Percentiles rank a stretch among this genome's conserved stretches.
Evolutionary conservation across 148 eudicot species (phyloP).

Genomic region (Rhododendron molle): DNA sequence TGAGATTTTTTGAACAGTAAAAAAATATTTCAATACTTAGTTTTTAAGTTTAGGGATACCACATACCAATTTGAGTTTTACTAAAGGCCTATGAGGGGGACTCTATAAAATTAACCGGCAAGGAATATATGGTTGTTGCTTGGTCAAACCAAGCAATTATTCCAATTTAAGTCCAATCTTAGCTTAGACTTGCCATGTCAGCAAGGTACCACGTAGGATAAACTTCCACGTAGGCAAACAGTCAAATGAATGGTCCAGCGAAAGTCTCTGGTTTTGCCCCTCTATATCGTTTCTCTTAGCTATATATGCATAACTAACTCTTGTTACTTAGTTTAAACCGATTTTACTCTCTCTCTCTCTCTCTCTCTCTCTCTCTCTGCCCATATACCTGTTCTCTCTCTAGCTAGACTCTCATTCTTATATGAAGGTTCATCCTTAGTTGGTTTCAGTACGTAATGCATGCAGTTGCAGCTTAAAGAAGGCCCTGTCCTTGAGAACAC

Average conservation of each 20-base stretch:
- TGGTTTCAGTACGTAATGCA: background rate
- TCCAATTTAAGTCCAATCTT: background rate
- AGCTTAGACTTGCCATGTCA: constrained; percentile 1
- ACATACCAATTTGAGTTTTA: too few relatives aligned
- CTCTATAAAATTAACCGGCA: background rate
- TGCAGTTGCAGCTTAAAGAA: background rate
- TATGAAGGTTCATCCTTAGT: constrained; percentile 5
- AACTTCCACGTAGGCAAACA: background rate
- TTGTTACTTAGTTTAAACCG: background rate
- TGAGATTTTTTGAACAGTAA: too few relatives aligned
- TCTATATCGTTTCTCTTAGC: background rate
- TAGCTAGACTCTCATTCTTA: background rate
- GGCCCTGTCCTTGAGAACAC: too few relatives aligned
- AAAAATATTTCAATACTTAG: too few relatives aligned
- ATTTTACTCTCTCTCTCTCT: background rate
- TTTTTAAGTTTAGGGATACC: too few relatives aligned
- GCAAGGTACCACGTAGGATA: background rate
- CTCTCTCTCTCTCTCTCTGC: background rate
- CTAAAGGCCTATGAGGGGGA: too few relatives aligned
- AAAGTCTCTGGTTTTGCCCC: constrained; percentile 14
- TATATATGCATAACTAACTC: background rate
- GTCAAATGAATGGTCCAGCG: constrained; percentile 29
- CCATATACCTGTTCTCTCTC: background rate
- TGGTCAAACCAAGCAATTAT: background rate
- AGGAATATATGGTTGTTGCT: background rate